These are phyloP conservation scores for Salix exigua DNA, from an alignment of 345 rosid species.

Conservation along the genomic window DNA sequence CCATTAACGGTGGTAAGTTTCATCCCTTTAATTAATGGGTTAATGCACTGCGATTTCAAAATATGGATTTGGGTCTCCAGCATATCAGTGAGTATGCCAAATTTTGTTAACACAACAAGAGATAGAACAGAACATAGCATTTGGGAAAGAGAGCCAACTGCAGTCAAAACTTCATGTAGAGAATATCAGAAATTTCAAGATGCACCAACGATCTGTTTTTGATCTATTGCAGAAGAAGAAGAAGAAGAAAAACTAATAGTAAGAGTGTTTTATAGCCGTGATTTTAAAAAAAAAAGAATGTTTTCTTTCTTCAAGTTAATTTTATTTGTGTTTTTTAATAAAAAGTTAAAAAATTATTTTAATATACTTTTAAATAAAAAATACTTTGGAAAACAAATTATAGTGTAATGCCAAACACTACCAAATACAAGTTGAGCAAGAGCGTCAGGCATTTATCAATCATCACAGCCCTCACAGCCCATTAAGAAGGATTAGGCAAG, in stretches of 20 bases:
- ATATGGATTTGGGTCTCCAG: neutral
- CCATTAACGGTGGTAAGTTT: constrained; percentile 71
- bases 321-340: no score
- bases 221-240: constrained; percentile 35
- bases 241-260: constrained; percentile 6
- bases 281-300: no score
- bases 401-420: no score
- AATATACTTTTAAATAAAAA: no score
- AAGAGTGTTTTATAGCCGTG: no score
- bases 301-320: no score
- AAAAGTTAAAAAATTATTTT: no score
- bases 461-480: neutral
- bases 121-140: neutral
- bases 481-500: neutral
- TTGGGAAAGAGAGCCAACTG: neutral
- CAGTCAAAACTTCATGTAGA: neutral
- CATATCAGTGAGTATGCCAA: neutral
- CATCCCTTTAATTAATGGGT: neutral
- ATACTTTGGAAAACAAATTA: neutral
- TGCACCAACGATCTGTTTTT: neutral
- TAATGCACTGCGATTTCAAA: neutral
- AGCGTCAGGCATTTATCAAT: neutral
- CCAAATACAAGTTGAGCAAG: neutral
- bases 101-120: neutral
- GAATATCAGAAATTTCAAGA: neutral